phyloP scores from a whole-genome alignment of 345 rosid species.

The Ricinus communis region DNA sequence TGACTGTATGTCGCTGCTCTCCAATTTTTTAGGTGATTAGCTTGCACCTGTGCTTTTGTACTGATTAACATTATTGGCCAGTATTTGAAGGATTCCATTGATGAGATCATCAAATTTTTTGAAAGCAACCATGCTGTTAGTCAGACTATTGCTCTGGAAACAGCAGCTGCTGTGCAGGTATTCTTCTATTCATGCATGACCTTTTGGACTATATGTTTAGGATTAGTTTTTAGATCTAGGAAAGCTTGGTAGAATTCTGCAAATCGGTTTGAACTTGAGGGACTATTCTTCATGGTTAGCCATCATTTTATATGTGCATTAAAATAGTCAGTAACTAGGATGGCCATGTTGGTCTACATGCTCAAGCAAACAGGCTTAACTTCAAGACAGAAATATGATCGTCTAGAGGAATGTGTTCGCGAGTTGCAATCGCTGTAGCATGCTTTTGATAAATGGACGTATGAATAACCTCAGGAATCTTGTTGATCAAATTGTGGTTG shows the following conservation, averaged over 20 bases:
- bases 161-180: conserved; percentile 99
- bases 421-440: not conserved
- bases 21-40: not conserved
- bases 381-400: not conserved
- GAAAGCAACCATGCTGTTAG: conserved; percentile 77
- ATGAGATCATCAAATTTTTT: conserved; percentile 74
- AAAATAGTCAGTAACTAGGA: not conserved
- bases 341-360: not conserved
- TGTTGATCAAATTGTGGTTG: not conserved
- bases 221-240: not conserved
- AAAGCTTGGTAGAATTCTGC: not conserved
- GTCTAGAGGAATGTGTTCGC: not conserved
- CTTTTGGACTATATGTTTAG: conserved; percentile 1
- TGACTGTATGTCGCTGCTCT: conserved; percentile 62
- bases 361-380: not conserved
- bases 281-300: not conserved
- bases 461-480: not conserved
- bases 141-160: conserved; percentile 89
- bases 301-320: not conserved
- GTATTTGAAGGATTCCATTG: conserved; percentile 89
- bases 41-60: conserved; percentile 8
- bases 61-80: conserved; percentile 39
- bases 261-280: not conserved
- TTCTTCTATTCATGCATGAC: conserved; percentile 12
- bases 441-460: not conserved